Evolutionary conservation across 495 filamentous ascomycete species (phyloP).

Genomic region (Tuber brumale): DNA sequence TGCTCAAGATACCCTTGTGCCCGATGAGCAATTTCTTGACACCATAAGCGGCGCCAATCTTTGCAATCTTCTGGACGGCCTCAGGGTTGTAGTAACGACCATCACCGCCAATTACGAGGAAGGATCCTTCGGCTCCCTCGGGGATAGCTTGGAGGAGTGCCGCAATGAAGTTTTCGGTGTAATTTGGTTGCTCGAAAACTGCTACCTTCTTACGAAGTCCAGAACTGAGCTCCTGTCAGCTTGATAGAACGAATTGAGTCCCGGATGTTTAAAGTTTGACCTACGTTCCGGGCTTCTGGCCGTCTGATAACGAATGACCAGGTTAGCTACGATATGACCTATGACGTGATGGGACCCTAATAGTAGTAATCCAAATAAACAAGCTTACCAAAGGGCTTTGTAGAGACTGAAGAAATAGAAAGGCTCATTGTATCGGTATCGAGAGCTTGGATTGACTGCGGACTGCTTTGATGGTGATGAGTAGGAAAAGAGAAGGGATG

Average conservation of each 20-base stretch:
- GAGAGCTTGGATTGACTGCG: neutral
- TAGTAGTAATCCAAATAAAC: neutral
- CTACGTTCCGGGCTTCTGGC: slow-evolving; percentile 99
- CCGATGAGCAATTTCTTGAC: slow-evolving; percentile 98
- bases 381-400: slow-evolving; percentile 36
- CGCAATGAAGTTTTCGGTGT: slow-evolving; percentile 90
- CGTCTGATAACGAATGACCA: slow-evolving; percentile 41
- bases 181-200: slow-evolving; percentile 90
- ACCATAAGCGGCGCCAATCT: slow-evolving; percentile 93
- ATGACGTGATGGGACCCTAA: neutral
- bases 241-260: slow-evolving; percentile 15
- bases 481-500: neutral
- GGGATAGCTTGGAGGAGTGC: slow-evolving; percentile 93
- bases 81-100: slow-evolving; percentile 96
- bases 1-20: slow-evolving; percentile 92
- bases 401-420: slow-evolving; percentile 33
- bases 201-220: slow-evolving; percentile 98
- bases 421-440: slow-evolving; percentile 24
- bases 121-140: slow-evolving; percentile 77
- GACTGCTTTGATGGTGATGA: neutral
- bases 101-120: slow-evolving; percentile 96
- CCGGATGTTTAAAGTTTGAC: slow-evolving; percentile 44
- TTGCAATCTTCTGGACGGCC: slow-evolving; percentile 90
- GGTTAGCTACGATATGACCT: slow-evolving; percentile 11
- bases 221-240: slow-evolving; percentile 56